A percentile compares a stretch with the other conserved stretches of the same genome.
These are phyloP conservation scores for Trametes sp. DNA, from an alignment of 1,284 basidiomycete species.

Conservation along the genomic window DNA sequence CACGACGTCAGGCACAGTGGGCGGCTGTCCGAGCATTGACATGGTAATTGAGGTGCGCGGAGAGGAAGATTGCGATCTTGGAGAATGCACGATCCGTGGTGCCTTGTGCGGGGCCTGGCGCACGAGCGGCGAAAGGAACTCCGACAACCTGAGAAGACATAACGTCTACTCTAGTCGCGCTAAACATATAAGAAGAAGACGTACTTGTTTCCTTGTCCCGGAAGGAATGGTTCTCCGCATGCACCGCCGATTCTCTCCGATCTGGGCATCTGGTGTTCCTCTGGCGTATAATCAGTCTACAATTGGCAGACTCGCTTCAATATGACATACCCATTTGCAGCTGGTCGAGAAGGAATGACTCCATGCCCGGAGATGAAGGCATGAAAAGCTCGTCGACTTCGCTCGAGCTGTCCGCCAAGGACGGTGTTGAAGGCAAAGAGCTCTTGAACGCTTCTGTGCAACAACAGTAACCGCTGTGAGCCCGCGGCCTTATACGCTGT, in stretches of 20 bases:
- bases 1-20: slow-evolving; percentile 33
- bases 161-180: not conserved
- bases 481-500: not conserved
- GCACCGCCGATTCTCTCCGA: slow-evolving; percentile 32
- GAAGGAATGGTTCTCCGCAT: slow-evolving; percentile 33
- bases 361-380: slow-evolving; percentile 47
- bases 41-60: slow-evolving; percentile 41
- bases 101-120: slow-evolving; percentile 22
- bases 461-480: not conserved
- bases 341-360: not conserved
- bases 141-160: slow-evolving; percentile 36
- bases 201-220: slow-evolving; percentile 31
- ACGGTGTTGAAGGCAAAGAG: slow-evolving; percentile 41
- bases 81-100: slow-evolving; percentile 38
- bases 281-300: slow-evolving; percentile 34
- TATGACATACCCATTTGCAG: slow-evolving; percentile 51
- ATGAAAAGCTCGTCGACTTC: slow-evolving; percentile 54
- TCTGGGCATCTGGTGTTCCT: slow-evolving; percentile 45
- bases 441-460: slow-evolving; percentile 24
- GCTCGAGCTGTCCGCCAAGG: slow-evolving; percentile 41
- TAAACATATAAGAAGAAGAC: slow-evolving; percentile 8
- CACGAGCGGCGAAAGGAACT: slow-evolving; percentile 46
- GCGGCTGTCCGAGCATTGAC: slow-evolving; percentile 51
- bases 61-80: slow-evolving; percentile 41
- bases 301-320: not conserved